Evolutionary conservation across 1,139 yeast genomes (phyloP), one percentile per base, ranked within the genome.

Genomic region (Taiozyma sp.): DNA sequence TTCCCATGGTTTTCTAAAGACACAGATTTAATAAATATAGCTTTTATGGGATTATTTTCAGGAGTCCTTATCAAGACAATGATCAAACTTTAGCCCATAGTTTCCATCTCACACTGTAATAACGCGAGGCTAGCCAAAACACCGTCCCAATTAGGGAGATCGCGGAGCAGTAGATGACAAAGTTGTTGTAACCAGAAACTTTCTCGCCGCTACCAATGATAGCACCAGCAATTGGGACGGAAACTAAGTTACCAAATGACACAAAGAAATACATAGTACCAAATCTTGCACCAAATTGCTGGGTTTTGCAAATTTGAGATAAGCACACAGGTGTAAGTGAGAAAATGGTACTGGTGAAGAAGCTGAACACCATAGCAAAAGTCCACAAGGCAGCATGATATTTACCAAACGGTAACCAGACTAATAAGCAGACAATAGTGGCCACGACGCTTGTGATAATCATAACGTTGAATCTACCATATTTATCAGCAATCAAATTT

Each of bases 381-480:
- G 71, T 70, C 29, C 54, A 60, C 6, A 60, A 48, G 0, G 54
- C 57, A 7, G 47, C 43, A 8, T 76, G 66, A 45, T 68, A 63
- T n/a, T 65, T 61, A 19, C 72, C 85, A 54, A 81, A 75, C 8
- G 84, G 85, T 10, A 79, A 64, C 86, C 85, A 81, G 13, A 82
- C 56, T 3, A 70, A 63, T 48, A 79, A 65, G 24, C 71, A 67
- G 8, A 72, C 67, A 40, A 81, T 24, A 1, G 75, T 73, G 34
- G 80, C 69, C 46, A 74, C 57, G n/a, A 67, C 27, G 56, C 79
- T 64, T 67, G 80, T 70, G 24, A 63, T 51, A 34, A 76, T 67
- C 61, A 78, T 77, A 22, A 83, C 71, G 59, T 83, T 84, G 65
- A 79, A 83, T 40, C 79, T 70, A 0, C 91, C 91, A 52, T 65